Percentiles rank a stretch among this genome's conserved stretches.
Conservation (phyloP, 305 asterid species). For the Solanum chacoense region DNA sequence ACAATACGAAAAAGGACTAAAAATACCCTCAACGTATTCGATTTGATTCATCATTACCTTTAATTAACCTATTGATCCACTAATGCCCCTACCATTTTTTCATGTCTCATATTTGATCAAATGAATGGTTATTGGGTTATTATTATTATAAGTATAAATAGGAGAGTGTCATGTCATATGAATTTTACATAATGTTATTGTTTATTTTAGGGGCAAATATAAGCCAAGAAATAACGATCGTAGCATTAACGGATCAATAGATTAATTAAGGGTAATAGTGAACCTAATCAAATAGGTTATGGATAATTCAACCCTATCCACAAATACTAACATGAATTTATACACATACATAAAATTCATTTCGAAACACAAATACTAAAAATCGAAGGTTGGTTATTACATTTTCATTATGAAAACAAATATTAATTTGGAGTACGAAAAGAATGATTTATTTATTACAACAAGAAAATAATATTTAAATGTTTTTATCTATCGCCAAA, state of each 20-base stretch:
- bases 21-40: neutral
- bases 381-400: neutral
- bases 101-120: neutral
- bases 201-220: neutral
- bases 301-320: neutral
- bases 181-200: neutral
- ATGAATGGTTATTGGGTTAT: neutral
- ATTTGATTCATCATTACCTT: neutral
- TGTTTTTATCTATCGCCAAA: neutral
- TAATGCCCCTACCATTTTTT: neutral
- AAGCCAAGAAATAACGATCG: neutral
- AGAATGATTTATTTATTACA: neutral
- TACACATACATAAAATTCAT: neutral
- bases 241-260: neutral
- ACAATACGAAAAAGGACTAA: neutral
- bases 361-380: neutral
- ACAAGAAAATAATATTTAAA: neutral
- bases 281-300: neutral
- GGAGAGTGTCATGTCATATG: neutral
- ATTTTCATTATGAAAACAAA: neutral
- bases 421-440: neutral
- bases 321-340: neutral
- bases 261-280: too few relatives aligned
- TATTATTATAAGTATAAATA: neutral
- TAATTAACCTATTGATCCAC: neutral